Evolutionary conservation across 1,284 basidiomycete species (phyloP).

Genomic region (Naganishia albida): DNA sequence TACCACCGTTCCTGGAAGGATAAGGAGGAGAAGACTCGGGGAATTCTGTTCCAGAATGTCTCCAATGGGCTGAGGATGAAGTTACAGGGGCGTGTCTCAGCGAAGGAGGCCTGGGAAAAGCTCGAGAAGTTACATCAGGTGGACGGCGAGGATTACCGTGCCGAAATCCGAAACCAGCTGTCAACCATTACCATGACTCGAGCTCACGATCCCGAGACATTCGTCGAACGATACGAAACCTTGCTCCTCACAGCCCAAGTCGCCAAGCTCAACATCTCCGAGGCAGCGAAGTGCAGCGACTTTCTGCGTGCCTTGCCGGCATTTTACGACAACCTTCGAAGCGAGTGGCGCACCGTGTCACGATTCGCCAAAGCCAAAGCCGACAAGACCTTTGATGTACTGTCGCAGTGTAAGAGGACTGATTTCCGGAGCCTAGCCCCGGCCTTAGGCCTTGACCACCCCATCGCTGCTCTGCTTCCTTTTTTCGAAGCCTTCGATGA

Average conservation of each 20-base stretch:
- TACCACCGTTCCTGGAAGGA: slow-evolving; percentile 27
- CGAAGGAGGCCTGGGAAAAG: slow-evolving; percentile 23
- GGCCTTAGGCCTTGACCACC: too few relatives aligned
- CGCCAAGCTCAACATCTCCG: slow-evolving; percentile 13
- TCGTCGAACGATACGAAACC: slow-evolving; percentile 21
- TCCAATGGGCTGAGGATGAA: slow-evolving; percentile 20
- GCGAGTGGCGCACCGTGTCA: slow-evolving; percentile 12
- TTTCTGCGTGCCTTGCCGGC: slow-evolving; percentile 18
- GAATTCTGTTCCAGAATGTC: slow-evolving; percentile 16
- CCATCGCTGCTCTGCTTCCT: too few relatives aligned
- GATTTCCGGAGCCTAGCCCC: too few relatives aligned
- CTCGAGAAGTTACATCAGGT: slow-evolving; percentile 9
- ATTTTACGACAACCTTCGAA: slow-evolving; percentile 17
- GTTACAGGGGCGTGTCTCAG: slow-evolving; percentile 8
- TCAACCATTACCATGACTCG: slow-evolving; percentile 12
- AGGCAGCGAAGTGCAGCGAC: slow-evolving; percentile 25
- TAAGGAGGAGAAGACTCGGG: slow-evolving; percentile 26
- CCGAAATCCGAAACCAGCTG: slow-evolving; percentile 25
- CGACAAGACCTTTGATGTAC: slow-evolving; percentile 11
- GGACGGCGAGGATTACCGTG: slow-evolving; percentile 26
- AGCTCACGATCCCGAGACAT: slow-evolving; percentile 22
- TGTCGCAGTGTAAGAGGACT: too few relatives aligned
- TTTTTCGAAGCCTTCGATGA: too few relatives aligned
- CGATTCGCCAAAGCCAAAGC: slow-evolving; percentile 6
- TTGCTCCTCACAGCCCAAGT: slow-evolving; percentile 17